Base-by-base conservation (phyloP, 2,329 filamentous ascomycete species). In the Colletotrichum cereale region DNA sequence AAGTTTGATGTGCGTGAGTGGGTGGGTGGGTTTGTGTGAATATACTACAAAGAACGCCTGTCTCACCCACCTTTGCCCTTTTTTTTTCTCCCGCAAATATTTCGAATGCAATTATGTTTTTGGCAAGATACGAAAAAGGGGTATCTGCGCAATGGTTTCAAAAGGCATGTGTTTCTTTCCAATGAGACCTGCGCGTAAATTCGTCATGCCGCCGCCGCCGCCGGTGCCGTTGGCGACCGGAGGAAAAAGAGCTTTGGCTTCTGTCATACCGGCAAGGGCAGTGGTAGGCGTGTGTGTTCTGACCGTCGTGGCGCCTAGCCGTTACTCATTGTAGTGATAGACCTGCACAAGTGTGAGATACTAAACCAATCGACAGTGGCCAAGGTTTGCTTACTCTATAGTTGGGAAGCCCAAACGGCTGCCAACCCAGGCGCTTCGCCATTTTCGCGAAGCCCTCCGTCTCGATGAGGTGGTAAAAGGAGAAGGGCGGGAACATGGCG, bases 391-490 rank as follows among this genome's bases (percentile, higher is more conserved):
- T 80, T 84, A 98, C 96, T 87, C 96, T 95, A 84, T 99, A 99
- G 84, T 98, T 97, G 52, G 96, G 96, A 78, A 98, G 84, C n/a
- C 96, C 96, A 76, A 88, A 94, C 70, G 93, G 89, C 73, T 92
- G 87, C 91, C 95, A 98, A 60, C 95, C 95, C 78, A 99, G 82
- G 75, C 96, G 87, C 80, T 90, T 92, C 16, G 95, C 95, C 96
- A 99, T 99, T 84, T 96, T 97, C 24, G 96, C 95, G 78, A 99
- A 99, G 0, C 96, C 96, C 79, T 99, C 96, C 0, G 96, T 98
- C 86, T 99, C 96, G 73, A 99, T 97, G 72, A 99, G 86, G 82
- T 99, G 93, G 80, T 98, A 98, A 79, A 99, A 99, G 3, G 96
- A 84, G 80, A 99, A 99, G 0, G 96, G 90, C 24, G 96, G 96